These are phyloP conservation scores for Hypoxylon fuscum DNA, from an alignment of 495 filamentous ascomycete species.

Conservation along the genomic window DNA sequence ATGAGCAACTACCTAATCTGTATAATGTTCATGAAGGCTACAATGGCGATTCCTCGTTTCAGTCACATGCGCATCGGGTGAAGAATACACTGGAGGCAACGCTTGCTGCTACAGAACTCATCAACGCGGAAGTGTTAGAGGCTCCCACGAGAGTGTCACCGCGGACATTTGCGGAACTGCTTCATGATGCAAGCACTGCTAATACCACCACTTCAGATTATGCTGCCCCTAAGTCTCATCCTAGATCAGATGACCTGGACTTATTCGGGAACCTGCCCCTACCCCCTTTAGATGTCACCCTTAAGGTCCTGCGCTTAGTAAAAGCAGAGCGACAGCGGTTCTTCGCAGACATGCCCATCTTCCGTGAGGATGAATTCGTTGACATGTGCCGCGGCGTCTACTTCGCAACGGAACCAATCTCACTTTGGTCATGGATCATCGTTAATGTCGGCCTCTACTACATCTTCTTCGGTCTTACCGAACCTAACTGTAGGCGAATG, in stretches of 20 bases:
- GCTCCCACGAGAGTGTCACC: constrained; percentile 1
- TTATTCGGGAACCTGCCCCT: constrained; percentile 24
- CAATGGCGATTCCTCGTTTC: constrained; percentile 36
- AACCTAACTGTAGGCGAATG: constrained; percentile 10
- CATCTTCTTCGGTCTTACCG: constrained; percentile 54
- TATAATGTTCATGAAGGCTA: constrained; percentile 32
- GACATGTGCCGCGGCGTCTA: constrained; percentile 66
- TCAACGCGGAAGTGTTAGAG: constrained; percentile 6
- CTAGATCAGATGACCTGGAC: constrained; percentile 5
- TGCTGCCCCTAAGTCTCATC: background rate
- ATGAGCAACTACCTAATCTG: constrained; percentile 35
- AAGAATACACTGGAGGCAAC: constrained; percentile 26
- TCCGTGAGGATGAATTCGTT: constrained; percentile 61
- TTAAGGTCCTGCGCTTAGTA: constrained; percentile 34
- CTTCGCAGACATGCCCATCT: constrained; percentile 41
- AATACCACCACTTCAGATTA: background rate
- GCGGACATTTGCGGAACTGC: constrained; percentile 9
- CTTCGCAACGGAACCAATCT: constrained; percentile 66
- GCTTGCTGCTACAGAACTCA: constrained; percentile 20
- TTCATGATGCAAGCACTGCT: constrained; percentile 3
- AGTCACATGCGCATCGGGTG: constrained; percentile 33
- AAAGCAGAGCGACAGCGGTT: constrained; percentile 34
- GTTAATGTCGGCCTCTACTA: constrained; percentile 66
- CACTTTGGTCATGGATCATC: constrained; percentile 63
- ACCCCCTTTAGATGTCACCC: constrained; percentile 31